These are phyloP conservation scores for Brachypodium distachyon DNA, from an alignment of 202 grass and related monocot species.

Conservation along the genomic window DNA sequence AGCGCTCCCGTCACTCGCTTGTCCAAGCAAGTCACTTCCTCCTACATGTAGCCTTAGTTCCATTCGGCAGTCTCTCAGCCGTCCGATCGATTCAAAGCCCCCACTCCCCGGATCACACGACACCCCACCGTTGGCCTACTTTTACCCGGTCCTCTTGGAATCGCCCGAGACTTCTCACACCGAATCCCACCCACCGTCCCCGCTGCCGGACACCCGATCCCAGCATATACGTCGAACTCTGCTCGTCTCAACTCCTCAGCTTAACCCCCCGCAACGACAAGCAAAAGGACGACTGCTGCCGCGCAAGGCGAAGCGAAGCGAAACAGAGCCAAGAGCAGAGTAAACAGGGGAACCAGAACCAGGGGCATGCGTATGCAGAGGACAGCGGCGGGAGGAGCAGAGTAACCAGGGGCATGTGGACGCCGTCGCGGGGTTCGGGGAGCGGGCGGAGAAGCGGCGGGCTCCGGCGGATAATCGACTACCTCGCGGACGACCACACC, in stretches of 20 bases:
- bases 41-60: not conserved
- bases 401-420: conserved; percentile 27
- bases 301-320: not conserved
- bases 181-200: conserved; percentile 33
- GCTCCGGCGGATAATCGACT: conserved; percentile 68
- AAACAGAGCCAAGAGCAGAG: not conserved
- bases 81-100: not conserved
- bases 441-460: conserved; percentile 33
- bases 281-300: not conserved
- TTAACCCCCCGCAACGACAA: not conserved
- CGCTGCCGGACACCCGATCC: not conserved
- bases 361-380: not conserved
- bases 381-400: not conserved
- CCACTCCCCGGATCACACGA: not conserved
- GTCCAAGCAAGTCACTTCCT: not conserved
- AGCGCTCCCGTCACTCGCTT: not conserved
- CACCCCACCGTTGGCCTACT: conserved; percentile 29
- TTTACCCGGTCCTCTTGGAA: conserved; percentile 5
- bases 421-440: conserved; percentile 21
- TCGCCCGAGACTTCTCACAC: conserved; percentile 11
- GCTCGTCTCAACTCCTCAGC: not conserved
- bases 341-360: not conserved
- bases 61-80: not conserved
- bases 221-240: conserved; percentile 17
- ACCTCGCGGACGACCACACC: conserved; percentile 57